Base-by-base conservation (phyloP, 345 rosid species). In the Clausena lansium region DNA sequence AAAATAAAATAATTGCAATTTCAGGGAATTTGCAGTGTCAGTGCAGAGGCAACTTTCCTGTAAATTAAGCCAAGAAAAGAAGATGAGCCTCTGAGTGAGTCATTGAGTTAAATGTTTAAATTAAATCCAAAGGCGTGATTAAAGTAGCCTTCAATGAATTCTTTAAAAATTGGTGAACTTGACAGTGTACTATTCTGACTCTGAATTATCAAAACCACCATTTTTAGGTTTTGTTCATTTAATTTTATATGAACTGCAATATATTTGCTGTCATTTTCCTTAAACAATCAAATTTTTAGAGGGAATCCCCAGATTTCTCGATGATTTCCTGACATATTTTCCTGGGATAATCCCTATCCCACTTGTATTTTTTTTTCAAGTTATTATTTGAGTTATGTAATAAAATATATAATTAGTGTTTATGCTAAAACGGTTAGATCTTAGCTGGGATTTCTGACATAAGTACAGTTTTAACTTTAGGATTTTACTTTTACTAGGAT, bases 231-330 rank as follows among this genome's bases (percentile, higher is more conserved):
- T 30, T 22, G 55, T 36, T 11, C 39, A 8, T 63, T 52, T 14
- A 45, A 19, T 55, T 75, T 66, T 33, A 25, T 73, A 27, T 50
- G 52, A 71, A 61, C 41, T 55, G 27, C 4, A 45, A 45, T 15
- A 22, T 25, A 54, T 73, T 75, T 68, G 88, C 81, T 80, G 89
- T 80, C 79, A 72, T 39, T 71, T 83, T 79, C 81, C 19, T 39
- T 64, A 59, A 79, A 76, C 55, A 75, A 73, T 74, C 61, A n/a
- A 45, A 79, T n/a, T 47, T 70, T 71, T 45, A 38, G 47, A 66
- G 67, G 74, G 84, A 82, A 81, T 80, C 84, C 83, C 85, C 65
- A 77, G 85, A 84, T 86, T 79, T 82, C 78, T 74, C 36, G 50
- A 74, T 11, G 84, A 85, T 84, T 82, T 83, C 57, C 87, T 82